Conservation (phyloP, 768 basidiomycete genomes). For the Pulveroboletus sp. region DNA sequence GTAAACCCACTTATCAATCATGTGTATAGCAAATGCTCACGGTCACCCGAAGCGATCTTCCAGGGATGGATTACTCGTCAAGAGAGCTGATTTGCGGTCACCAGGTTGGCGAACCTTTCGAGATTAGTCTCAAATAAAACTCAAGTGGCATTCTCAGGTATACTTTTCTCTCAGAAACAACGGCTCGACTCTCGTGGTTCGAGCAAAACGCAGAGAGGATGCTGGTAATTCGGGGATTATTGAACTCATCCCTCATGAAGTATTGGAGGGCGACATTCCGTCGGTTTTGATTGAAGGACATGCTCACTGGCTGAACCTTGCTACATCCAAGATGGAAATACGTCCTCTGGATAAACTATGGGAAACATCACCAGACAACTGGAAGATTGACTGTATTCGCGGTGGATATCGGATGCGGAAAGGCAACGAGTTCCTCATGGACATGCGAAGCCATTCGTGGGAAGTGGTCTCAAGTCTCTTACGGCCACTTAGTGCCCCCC, state of each 20-base stretch:
- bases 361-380: conserved; percentile 22
- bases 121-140: not conserved
- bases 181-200: conserved; percentile 4
- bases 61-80: conserved; percentile 22
- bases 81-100: conserved; percentile 14
- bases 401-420: conserved; percentile 1
- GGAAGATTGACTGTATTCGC: conserved; percentile 17
- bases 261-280: not conserved
- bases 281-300: too few species aligned
- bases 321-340: too few species aligned
- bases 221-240: conserved; percentile 1
- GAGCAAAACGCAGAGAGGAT: conserved; percentile 1
- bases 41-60: conserved; percentile 17
- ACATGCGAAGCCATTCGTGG: conserved; percentile 26
- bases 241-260: conserved; percentile 29
- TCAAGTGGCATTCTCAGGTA: not conserved
- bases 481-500: conserved; percentile 14
- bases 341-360: conserved; percentile 8
- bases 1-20: not conserved
- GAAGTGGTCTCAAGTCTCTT: conserved; percentile 23
- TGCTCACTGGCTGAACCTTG: too few species aligned
- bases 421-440: conserved; percentile 16
- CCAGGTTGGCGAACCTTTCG: conserved; percentile 7
- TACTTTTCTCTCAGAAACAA: conserved; percentile 6
- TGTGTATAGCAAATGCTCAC: not conserved